Evolutionary conservation across 495 filamentous ascomycete genomes (phyloP), one percentile per base, ranked within the genome.

Genomic region (Penicillium parvum): DNA sequence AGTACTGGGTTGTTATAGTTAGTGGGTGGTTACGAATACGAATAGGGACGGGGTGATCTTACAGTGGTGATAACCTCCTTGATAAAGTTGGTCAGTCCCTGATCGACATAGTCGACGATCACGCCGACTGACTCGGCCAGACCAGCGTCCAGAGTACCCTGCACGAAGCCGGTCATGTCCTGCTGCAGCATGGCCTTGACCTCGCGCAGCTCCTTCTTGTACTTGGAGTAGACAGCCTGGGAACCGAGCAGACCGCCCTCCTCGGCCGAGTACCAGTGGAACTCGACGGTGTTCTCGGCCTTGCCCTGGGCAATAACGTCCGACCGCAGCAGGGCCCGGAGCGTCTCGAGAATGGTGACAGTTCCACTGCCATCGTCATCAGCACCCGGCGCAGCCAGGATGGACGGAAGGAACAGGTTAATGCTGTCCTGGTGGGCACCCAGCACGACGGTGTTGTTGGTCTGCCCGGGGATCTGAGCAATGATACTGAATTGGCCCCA

Each of bases 171-270:
- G 2, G 92, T 97, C 92, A 97, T 99, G 62, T 99, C 92, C 64
- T 99, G 92, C 72, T 99, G 94, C 32, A 99, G 75, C 92, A 99
- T 97, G 17, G 92, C 92, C 66, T 90, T 92, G 58, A 99, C 75
- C 48, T 95, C 82, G 14, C 83, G 73, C 18, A 75, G 72, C 16
- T 78, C 56, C 57, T 82, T 81, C 63, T 87, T 86, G 58, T 99
- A 99, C n/a, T 72, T 63, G 9, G 77, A 72, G 66, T 95, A 97
- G 62, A 99, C 83, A 22, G 85, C 88, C 61, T 95, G 89, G 19
- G 73, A 86, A 53, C 86, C 86, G 6, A 96, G 76, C 47, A 97
- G 71, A 22, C 91, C 91, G 12, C 87, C 88, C 62, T 96, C 91
- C 58, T 97, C 91, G 0, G 88, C 91, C 9, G 80, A 83, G 66